Conservation (phyloP, 768 basidiomycete species). For the Panus rudis region DNA sequence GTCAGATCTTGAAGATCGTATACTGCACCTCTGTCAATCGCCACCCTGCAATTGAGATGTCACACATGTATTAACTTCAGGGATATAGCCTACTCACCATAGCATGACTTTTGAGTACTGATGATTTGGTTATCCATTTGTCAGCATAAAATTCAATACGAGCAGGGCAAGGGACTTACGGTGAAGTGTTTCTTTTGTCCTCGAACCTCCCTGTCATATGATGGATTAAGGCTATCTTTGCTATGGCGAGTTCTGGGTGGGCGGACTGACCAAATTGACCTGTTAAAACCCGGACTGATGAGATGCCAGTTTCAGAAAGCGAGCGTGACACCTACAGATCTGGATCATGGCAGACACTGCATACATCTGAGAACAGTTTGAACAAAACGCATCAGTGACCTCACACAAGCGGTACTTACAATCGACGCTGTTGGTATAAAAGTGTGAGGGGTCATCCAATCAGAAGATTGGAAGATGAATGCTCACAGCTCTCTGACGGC, state of each 20-base stretch:
- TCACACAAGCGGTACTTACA: conserved; percentile 39
- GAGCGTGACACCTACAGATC: conserved; percentile 57
- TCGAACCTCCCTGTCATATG: conserved; percentile 73
- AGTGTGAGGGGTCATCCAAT: neutral
- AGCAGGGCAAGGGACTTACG: conserved; percentile 32
- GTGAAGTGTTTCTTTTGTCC: conserved; percentile 82
- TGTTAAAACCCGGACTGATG: conserved; percentile 22
- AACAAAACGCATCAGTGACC: neutral
- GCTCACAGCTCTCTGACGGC: conserved; percentile 70
- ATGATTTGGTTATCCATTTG: neutral
- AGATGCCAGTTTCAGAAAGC: neutral
- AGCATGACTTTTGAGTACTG: conserved; percentile 93
- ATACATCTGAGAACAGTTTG: conserved; percentile 46
- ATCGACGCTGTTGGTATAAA: conserved; percentile 52
- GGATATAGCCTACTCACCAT: conserved; percentile 44
- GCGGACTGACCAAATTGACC: conserved; percentile 72
- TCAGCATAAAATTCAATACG: neutral
- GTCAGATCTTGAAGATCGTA: neutral
- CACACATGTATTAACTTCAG: neutral
- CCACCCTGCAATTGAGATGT: conserved; percentile 57
- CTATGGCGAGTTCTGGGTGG: neutral
- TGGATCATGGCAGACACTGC: conserved; percentile 60
- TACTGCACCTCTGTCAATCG: conserved; percentile 76
- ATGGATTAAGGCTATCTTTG: conserved; percentile 11
- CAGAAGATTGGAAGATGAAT: neutral